Conservation (phyloP, 805 yeast species). For the Jamesozyma jinghongensis region DNA sequence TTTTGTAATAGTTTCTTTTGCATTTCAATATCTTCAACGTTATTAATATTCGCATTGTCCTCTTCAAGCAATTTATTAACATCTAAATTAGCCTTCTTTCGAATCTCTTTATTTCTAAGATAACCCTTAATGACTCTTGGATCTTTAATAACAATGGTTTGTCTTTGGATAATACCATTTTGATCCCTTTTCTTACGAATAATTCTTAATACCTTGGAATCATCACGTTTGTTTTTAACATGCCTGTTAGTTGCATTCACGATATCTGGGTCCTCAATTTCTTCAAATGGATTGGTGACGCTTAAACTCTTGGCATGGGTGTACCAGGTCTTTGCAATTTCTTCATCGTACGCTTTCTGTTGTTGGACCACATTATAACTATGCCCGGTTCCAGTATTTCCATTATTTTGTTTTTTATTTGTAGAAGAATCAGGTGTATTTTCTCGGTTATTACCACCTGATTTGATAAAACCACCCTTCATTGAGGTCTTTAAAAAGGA, state of each 20-base stretch:
- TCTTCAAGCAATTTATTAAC: slow-evolving; percentile 34
- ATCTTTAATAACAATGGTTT: slow-evolving; percentile 68
- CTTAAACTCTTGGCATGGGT: slow-evolving; percentile 60
- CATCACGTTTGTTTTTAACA: slow-evolving; percentile 21
- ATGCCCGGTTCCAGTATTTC: slow-evolving; percentile 40
- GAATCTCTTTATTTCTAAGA: slow-evolving; percentile 54
- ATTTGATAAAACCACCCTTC: slow-evolving; percentile 74
- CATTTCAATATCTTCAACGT: slow-evolving; percentile 72
- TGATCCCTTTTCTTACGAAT: slow-evolving; percentile 75
- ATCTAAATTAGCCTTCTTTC: slow-evolving; percentile 58
- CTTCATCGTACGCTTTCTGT: slow-evolving; percentile 87
- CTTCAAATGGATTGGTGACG: slow-evolving; percentile 32
- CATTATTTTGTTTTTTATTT: slow-evolving; percentile 25
- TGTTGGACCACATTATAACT: slow-evolving; percentile 75
- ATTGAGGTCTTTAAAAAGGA: slow-evolving; percentile 85
- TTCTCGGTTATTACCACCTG: slow-evolving; percentile 8
- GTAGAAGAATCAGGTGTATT: slow-evolving; percentile 9
- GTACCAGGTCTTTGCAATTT: slow-evolving; percentile 82
- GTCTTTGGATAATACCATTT: slow-evolving; percentile 78
- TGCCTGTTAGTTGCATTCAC: slow-evolving; percentile 29
- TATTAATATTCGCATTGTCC: slow-evolving; percentile 36
- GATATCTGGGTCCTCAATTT: slow-evolving; percentile 30
- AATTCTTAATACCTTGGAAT: slow-evolving; percentile 45
- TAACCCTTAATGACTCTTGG: slow-evolving; percentile 84
- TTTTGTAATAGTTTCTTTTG: slow-evolving; percentile 70